Evolutionary conservation across 140 eudicot genomes (phyloP).

Genomic region (Oenanthe javanica): DNA sequence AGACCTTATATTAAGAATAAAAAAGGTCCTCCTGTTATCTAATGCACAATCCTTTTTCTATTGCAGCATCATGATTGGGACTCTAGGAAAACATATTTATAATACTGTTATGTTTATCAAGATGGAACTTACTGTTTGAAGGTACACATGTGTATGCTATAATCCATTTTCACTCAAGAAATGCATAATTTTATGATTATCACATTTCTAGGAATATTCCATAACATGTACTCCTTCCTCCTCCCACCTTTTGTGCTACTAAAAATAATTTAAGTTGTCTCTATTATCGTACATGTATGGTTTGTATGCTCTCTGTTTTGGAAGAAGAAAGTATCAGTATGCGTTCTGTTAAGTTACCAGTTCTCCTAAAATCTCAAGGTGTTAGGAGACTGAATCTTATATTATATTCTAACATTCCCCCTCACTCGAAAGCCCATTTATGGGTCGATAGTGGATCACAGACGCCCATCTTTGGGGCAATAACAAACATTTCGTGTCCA

Average conservation of each 20-base stretch:
- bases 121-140: constrained; percentile 50
- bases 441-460: too few relatives aligned
- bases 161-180: neutral
- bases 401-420: too few relatives aligned
- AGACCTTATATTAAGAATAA: neutral
- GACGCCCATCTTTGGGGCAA: too few relatives aligned
- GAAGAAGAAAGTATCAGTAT: neutral
- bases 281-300: neutral
- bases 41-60: neutral
- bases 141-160: constrained; percentile 25
- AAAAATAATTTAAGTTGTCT: neutral
- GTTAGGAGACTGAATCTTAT: too few relatives aligned
- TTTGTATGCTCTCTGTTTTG: too few relatives aligned
- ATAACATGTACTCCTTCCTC: too few relatives aligned
- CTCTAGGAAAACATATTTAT: constrained; percentile 44
- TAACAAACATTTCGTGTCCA: too few relatives aligned
- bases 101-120: constrained; percentile 39
- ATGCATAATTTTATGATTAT: neutral
- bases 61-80: constrained; percentile 65
- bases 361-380: too few relatives aligned
- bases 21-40: neutral
- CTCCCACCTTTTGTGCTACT: too few relatives aligned
- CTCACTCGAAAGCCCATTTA: too few relatives aligned
- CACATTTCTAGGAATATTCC: neutral
- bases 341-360: too few relatives aligned